phyloP scores from a whole-genome alignment of 768 basidiomycete species.

The Rhodotorula graminis region DNA sequence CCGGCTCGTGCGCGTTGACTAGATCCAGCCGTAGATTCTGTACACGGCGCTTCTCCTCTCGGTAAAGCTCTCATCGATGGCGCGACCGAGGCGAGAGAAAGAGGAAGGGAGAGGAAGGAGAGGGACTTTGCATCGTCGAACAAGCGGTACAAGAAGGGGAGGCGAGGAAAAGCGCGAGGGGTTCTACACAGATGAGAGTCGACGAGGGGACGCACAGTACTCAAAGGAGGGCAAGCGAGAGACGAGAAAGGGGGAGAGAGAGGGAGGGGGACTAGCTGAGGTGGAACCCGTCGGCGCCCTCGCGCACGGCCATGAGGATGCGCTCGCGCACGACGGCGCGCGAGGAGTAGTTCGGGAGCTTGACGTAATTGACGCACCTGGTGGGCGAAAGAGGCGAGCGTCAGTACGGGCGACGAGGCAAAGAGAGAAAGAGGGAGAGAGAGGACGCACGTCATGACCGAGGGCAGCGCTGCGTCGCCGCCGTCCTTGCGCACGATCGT shows the following conservation, averaged over 20 bases:
- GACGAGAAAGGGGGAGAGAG: background rate
- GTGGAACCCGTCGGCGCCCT: slow-evolving; percentile 96
- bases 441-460: slow-evolving; percentile 92
- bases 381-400: background rate
- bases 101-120: too few species aligned
- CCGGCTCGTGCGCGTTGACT: background rate
- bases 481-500: slow-evolving; percentile 97
- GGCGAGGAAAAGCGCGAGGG: too few species aligned
- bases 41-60: background rate
- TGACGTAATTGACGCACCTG: slow-evolving; percentile 50
- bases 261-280: slow-evolving; percentile 47
- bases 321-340: slow-evolving; percentile 80
- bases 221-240: background rate
- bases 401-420: background rate
- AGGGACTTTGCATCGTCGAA: too few species aligned
- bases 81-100: too few species aligned
- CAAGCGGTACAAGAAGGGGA: too few species aligned
- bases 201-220: too few species aligned
- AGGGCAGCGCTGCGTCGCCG: slow-evolving; percentile 66
- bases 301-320: slow-evolving; percentile 75
- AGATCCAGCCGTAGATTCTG: background rate
- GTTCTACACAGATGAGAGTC: background rate
- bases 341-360: slow-evolving; percentile 89
- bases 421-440: slow-evolving; percentile 55
- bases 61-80: too few species aligned